Conservation (phyloP, 78 protist species). For the Bigelowiella natans region DNA sequence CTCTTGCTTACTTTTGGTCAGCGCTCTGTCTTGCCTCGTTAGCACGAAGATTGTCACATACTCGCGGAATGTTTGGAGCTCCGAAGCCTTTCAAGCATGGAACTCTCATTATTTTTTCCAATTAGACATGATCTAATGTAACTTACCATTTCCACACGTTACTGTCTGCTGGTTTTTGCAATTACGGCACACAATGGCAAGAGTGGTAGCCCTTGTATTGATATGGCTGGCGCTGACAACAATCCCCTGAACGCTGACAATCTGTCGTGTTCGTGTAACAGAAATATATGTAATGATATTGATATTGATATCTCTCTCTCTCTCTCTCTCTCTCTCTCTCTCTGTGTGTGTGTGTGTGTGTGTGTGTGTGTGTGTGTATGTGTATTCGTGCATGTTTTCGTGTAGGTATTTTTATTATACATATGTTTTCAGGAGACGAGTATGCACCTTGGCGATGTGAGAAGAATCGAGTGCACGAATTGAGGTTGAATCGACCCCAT, state of each 20-base stretch:
- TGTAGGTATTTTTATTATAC: too few relatives aligned
- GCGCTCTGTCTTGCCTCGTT: neutral
- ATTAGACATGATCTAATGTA: neutral
- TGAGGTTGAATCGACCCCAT: neutral
- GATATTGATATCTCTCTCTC: too few relatives aligned
- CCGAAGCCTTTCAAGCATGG: slow-evolving; percentile 63
- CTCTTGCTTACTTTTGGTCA: neutral
- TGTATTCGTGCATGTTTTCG: too few relatives aligned
- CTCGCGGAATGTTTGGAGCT: slow-evolving; percentile 56
- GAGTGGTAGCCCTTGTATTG: slow-evolving; percentile 50
- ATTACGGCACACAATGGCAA: slow-evolving; percentile 43
- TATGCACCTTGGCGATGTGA: neutral
- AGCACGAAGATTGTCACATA: slow-evolving; percentile 35
- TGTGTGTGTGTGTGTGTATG: too few relatives aligned
- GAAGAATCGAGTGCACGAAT: neutral
- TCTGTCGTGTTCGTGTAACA: slow-evolving; percentile 37
- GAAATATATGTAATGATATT: too few relatives aligned
- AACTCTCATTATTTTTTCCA: neutral
- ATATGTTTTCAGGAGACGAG: neutral
- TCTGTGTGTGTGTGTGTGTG: too few relatives aligned
- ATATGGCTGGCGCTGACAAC: slow-evolving; percentile 62
- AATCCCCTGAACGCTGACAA: slow-evolving; percentile 76
- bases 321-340: too few relatives aligned
- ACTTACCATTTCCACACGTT: neutral
- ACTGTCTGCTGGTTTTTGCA: slow-evolving; percentile 35